phyloP scores from a whole-genome alignment of 164 flowering plant species.

The Euptelea pleiosperma region DNA sequence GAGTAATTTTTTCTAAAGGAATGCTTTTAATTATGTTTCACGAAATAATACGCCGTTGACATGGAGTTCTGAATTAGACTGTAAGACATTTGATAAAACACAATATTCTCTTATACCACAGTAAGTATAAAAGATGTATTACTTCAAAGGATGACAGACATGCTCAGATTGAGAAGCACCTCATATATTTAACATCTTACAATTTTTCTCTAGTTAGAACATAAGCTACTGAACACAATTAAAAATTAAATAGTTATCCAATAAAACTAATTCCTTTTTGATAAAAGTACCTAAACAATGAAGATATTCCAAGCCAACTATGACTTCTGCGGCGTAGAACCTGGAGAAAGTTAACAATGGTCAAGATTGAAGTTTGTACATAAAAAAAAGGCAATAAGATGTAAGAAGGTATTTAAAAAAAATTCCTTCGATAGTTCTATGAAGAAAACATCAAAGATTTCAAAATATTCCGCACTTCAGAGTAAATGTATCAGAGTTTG shows the following conservation, averaged over 20 bases:
- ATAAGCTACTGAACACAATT: background rate
- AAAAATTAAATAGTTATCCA: background rate
- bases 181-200: too few relatives aligned
- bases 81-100: too few relatives aligned
- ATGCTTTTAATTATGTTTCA: background rate
- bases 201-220: too few relatives aligned
- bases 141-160: too few relatives aligned
- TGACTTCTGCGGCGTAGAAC: conserved; percentile 93
- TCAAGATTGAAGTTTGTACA: conserved; percentile 4
- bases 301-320: conserved; percentile 91
- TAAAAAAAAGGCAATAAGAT: background rate
- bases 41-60: background rate
- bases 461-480: background rate
- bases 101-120: too few relatives aligned
- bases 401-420: background rate
- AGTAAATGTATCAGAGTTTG: too few relatives aligned
- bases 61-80: too few relatives aligned
- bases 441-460: background rate
- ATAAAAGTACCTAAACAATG: conserved; percentile 80
- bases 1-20: too few relatives aligned
- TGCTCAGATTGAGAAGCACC: too few relatives aligned
- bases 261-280: background rate
- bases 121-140: too few relatives aligned
- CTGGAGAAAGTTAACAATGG: conserved; percentile 32
- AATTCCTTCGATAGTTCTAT: background rate